A percentile compares a stretch with the other conserved stretches of the same genome.
These are phyloP conservation scores for Aureoboletus auriporus DNA, from an alignment of 768 basidiomycete species.

Conservation along the genomic window DNA sequence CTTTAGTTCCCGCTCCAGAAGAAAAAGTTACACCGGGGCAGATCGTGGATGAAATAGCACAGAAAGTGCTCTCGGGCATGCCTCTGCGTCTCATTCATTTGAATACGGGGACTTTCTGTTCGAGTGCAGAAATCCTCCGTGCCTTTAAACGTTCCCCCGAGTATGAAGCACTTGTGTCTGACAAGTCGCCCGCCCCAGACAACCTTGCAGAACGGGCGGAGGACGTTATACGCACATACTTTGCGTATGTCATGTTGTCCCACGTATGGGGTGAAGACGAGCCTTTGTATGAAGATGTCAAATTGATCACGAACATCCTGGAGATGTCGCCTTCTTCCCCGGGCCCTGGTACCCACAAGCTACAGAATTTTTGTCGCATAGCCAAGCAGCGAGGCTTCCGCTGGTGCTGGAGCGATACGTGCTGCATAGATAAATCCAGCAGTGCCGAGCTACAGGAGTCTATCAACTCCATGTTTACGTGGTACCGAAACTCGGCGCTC, in stretches of 20 bases:
- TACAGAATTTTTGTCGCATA: constrained; percentile 20
- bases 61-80: constrained; percentile 18
- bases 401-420: constrained; percentile 31
- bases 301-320: constrained; percentile 9
- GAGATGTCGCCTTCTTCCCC: constrained; percentile 14
- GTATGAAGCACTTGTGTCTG: constrained; percentile 11
- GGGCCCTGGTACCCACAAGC: constrained; percentile 15
- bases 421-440: constrained; percentile 28
- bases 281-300: constrained; percentile 19
- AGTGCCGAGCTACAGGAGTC: constrained; percentile 30
- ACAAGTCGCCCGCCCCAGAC: constrained; percentile 3
- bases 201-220: constrained; percentile 13
- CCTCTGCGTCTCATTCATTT: constrained; percentile 22
- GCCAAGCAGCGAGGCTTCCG: constrained; percentile 15
- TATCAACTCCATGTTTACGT: constrained; percentile 31
- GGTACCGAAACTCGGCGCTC: constrained; percentile 28
- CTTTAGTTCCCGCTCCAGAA: neutral
- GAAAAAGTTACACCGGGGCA: constrained; percentile 7
- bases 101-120: constrained; percentile 17
- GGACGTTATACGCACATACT: constrained; percentile 15
- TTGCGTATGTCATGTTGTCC: constrained; percentile 26
- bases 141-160: constrained; percentile 14
- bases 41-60: constrained; percentile 15
- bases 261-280: constrained; percentile 29
- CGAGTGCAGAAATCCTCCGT: constrained; percentile 14